A percentile compares a stretch with the other conserved stretches of the same genome.
Evolutionary conservation across 768 basidiomycete genomes (phyloP).

Genomic region (Roridomyces roridus): DNA sequence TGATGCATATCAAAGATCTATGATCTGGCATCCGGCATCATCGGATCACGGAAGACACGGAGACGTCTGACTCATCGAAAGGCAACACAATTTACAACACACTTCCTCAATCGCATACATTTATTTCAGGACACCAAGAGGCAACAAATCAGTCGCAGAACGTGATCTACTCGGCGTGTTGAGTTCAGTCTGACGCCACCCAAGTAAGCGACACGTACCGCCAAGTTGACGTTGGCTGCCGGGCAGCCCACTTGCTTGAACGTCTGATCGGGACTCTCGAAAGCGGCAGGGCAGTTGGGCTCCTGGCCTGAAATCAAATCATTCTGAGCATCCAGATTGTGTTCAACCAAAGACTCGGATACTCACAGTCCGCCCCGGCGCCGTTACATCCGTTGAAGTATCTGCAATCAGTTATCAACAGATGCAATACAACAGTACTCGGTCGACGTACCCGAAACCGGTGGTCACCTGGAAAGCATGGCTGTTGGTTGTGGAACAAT

Average conservation of each 20-base stretch:
- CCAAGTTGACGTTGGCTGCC: conserved; percentile 35
- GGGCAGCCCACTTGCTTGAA: conserved; percentile 46
- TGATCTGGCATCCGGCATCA: no score
- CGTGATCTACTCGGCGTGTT: background rate
- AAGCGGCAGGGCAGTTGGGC: conserved; percentile 42
- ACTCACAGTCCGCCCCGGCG: conserved; percentile 49
- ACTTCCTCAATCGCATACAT: no score
- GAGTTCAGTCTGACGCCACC: background rate
- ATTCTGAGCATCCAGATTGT: background rate
- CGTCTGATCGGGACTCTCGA: conserved; percentile 41
- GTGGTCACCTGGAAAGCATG: conserved; percentile 46
- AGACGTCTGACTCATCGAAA: no score
- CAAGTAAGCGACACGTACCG: background rate
- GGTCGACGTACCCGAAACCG: conserved; percentile 42
- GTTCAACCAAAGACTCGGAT: background rate
- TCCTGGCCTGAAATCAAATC: conserved; percentile 38
- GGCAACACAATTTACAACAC: no score
- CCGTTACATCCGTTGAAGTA: conserved; percentile 52
- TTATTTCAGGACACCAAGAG: no score
- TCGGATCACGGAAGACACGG: no score
- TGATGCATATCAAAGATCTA: no score
- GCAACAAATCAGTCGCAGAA: conserved; percentile 2
- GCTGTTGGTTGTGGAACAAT: conserved; percentile 26
- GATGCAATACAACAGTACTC: background rate
- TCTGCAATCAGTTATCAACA: conserved; percentile 28